Evolutionary conservation across 345 rosid genomes (phyloP), one percentile per base, ranked within the genome.

Genomic region (Euphorbia lathyris): DNA sequence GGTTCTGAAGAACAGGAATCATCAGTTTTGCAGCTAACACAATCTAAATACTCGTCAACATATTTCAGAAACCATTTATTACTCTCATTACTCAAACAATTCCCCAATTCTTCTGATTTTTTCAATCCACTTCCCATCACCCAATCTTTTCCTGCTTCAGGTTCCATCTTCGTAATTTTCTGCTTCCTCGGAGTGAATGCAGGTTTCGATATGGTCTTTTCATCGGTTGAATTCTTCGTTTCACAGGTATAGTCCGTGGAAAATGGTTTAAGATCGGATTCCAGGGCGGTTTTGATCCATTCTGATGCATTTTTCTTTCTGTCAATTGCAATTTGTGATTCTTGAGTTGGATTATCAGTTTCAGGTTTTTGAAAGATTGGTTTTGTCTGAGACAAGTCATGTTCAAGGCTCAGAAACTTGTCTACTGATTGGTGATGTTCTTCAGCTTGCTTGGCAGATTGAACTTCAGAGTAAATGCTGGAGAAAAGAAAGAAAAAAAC

Each of bases 391-490:
- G 80, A 61, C 77, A 87, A 61, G 73, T 85, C 86, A 69, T 89
- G 85, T 11, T 89, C 84, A 75, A 89, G 84, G 57, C 78, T 66
- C 60, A 87, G 77, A 69, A 83, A 86, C 25, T 81, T 83, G 65
- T 82, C 82, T 0, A 92, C 77, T 51, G 80, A 77, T 68, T 59
- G 77, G 45, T 84, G 75, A 47, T 79, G 83, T 51, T 55, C 14
- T 22, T 82, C 84, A 23, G 66, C 76, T 32, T 58, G 68, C 56
- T 83, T 77, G 22, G 66, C 68, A 25, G 72, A 78, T 42, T 36
- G 86, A 60, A 87, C 84, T 78, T 91, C 87, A 14, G 97, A 84
- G 78, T 83, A 89, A 27, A 78, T 61, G 60, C 93, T 91, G 81
- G 57, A 63, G 53, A 23, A 34, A 50, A 36, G 38, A 50, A 32